Evolutionary conservation across 108 stramenopile genomes (phyloP), one percentile per base, ranked within the genome.

Genomic region (Seminavis robusta): DNA sequence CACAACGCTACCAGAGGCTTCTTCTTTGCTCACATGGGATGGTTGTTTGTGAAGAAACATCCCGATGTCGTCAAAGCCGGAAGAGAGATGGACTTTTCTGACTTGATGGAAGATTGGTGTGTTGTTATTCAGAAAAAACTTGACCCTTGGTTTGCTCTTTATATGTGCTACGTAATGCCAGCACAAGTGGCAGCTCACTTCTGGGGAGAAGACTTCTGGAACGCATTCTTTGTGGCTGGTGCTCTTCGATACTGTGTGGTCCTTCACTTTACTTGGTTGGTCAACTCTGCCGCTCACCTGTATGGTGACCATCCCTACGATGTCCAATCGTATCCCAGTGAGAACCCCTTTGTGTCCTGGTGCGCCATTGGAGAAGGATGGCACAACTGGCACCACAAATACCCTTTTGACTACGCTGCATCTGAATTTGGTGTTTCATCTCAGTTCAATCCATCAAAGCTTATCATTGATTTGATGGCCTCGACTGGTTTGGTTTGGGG

Each of bases 311-410:
- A 98, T 72, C 97, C 98, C 0, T 99, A 98, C 61, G 96, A 98
- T 69, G 87, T 90, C 29, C 39, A 86, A 44, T 88, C 84, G 19
- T 96, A 95, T 69, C 97, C 99, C 7, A 84, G 95, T 8, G 97
- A 99, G 76, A 97, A 97, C 67, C 95, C 97, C 6, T 74, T 96
- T 56, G 97, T 98, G 19, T 92, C 94, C 21, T 82, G 94, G 61
- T 86, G 83, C 47, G 89, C 95, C 25, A 74, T 98, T 21, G 99
- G 99, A 5, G 99, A 99, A 78, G 99, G 99, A 66, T 99, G 97
- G 97, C 99, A 99, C 83, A 99, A 99, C 92, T 99, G 97, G 97
- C 99, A 99, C 69, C 99, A 99, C 93, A 97, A 97, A 65, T 98
- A 98, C 72, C 99, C 99, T 47, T 98, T 88, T 76, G 98, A 98